Conservation (phyloP, 2,329 filamentous ascomycete genomes). For the Verticillium isaacii region DNA sequence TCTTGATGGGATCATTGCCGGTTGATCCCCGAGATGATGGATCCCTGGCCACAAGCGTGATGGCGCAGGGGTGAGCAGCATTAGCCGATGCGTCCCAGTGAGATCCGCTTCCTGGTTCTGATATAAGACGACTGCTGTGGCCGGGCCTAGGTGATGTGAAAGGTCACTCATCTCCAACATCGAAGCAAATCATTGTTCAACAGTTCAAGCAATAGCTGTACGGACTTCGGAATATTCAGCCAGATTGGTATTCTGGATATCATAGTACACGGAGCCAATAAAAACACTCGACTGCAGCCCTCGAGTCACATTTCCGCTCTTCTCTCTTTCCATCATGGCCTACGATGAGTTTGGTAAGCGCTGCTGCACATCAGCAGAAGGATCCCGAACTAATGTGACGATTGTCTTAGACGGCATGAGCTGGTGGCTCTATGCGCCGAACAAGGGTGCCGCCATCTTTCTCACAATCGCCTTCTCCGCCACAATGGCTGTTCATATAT, state of each 20-base stretch:
- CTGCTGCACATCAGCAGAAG: neutral
- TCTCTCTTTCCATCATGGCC: neutral
- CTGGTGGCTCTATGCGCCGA: conserved; percentile 42
- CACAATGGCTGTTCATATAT: conserved; percentile 44
- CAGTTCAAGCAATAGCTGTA: neutral
- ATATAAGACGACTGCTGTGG: neutral
- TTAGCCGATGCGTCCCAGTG: too few relatives aligned
- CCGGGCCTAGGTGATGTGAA: neutral
- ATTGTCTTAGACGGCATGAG: neutral
- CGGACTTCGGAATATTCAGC: too few relatives aligned
- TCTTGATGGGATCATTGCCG: neutral
- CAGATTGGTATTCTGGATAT: too few relatives aligned
- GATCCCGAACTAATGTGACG: neutral
- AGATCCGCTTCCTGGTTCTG: neutral
- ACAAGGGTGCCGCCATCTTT: conserved; percentile 47
- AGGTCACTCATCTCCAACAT: too few relatives aligned
- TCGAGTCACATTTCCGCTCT: neutral
- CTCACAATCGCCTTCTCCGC: conserved; percentile 43
- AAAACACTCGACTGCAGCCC: too few relatives aligned
- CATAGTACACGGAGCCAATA: too few relatives aligned
- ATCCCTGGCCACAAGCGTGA: neutral
- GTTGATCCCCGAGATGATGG: neutral
- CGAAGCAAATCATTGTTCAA: neutral
- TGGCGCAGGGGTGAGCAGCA: too few relatives aligned
- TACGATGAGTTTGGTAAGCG: neutral